Percentiles rank a stretch among this genome's conserved stretches.
Evolutionary conservation across 2,329 filamentous ascomycete genomes (phyloP).

Genomic region (Penicillium sp.): DNA sequence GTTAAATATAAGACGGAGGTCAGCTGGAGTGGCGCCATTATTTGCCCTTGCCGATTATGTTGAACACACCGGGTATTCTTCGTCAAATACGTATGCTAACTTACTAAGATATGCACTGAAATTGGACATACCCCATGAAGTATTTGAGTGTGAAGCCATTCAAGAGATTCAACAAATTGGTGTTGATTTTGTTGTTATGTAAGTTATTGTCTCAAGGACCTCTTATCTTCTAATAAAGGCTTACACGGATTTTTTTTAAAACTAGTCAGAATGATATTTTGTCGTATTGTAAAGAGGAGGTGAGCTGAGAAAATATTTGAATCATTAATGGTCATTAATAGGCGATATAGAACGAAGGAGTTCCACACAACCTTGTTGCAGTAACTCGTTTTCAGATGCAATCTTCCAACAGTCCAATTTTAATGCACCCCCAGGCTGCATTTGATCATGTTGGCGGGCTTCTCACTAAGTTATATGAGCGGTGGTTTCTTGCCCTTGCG

Average conservation of each 20-base stretch:
- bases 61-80: not conserved
- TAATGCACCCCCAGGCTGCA: slow-evolving; percentile 19
- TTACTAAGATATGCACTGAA: slow-evolving; percentile 5
- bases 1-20: slow-evolving; percentile 18
- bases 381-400: slow-evolving; percentile 5
- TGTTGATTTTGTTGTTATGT: slow-evolving; percentile 20
- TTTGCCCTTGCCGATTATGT: slow-evolving; percentile 23
- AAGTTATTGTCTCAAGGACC: not conserved
- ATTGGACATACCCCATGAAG: slow-evolving; percentile 17
- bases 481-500: slow-evolving; percentile 23
- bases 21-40: slow-evolving; percentile 19
- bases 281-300: slow-evolving; percentile 26
- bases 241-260: not conserved
- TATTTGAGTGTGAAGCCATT: slow-evolving; percentile 18
- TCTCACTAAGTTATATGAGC: slow-evolving; percentile 19
- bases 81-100: not conserved
- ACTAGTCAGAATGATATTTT: slow-evolving; percentile 23
- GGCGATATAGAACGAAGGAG: slow-evolving; percentile 17
- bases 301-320: not conserved
- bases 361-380: slow-evolving; percentile 21
- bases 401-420: not conserved
- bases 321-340: not conserved
- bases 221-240: not conserved
- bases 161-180: slow-evolving; percentile 20
- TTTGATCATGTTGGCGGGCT: slow-evolving; percentile 21